These are phyloP conservation scores for Naegleria lovaniensis DNA, from an alignment of 208 protist genomes.

Conservation along the genomic window DNA sequence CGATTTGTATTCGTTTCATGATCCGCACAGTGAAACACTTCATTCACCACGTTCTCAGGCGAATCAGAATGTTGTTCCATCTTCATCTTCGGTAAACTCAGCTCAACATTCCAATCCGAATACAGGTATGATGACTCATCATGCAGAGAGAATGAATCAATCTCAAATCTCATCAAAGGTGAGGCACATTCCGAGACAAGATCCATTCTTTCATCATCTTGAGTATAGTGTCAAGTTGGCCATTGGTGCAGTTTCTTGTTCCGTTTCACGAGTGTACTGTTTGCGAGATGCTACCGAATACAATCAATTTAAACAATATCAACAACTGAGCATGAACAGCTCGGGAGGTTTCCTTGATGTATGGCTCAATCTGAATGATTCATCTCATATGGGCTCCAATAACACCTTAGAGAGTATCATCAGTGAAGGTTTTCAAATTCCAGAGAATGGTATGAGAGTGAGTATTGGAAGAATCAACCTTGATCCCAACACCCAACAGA, in stretches of 20 bases:
- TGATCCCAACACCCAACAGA: neutral
- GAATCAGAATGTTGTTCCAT: too few relatives aligned
- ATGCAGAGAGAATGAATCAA: too few relatives aligned
- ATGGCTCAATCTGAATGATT: constrained; percentile 8
- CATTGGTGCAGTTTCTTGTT: neutral
- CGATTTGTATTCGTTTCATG: too few relatives aligned
- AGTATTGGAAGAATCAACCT: neutral
- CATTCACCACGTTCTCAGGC: too few relatives aligned
- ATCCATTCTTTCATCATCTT: neutral
- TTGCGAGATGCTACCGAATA: neutral
- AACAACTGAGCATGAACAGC: neutral
- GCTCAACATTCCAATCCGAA: too few relatives aligned
- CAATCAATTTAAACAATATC: neutral
- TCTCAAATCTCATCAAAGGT: too few relatives aligned
- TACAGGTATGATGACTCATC: too few relatives aligned
- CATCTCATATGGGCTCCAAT: neutral
- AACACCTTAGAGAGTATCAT: constrained; percentile 2
- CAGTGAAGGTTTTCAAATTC: neutral
- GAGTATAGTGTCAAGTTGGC: neutral
- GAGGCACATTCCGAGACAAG: neutral
- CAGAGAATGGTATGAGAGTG: neutral
- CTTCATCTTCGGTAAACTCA: too few relatives aligned
- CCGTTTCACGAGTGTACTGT: neutral
- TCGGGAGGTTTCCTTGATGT: neutral
- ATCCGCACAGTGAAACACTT: too few relatives aligned